Conservation (phyloP, 805 yeast species). For the Suhomyces vadensis region DNA sequence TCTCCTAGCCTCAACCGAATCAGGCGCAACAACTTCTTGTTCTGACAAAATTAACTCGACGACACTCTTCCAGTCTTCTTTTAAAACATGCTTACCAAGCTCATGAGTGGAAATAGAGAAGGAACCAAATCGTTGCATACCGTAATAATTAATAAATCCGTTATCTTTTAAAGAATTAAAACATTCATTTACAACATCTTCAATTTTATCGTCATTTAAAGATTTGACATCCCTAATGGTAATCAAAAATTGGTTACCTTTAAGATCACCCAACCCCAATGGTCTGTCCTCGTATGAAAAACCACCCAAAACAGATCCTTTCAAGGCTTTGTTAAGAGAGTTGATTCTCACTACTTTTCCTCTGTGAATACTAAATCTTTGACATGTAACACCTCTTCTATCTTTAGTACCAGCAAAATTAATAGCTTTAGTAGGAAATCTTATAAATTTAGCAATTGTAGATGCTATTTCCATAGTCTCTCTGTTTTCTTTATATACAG, state of each 20-base stretch:
- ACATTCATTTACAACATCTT: constrained; percentile 50
- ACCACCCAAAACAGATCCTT: constrained; percentile 79
- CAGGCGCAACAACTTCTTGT: constrained; percentile 81
- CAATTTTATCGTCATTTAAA: constrained; percentile 33
- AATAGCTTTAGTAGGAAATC: constrained; percentile 68
- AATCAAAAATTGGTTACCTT: constrained; percentile 86
- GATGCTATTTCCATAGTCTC: constrained; percentile 96
- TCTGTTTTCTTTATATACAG: constrained; percentile 88
- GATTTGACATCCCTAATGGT: constrained; percentile 73
- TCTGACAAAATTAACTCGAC: constrained; percentile 78
- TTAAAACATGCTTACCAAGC: constrained; percentile 71
- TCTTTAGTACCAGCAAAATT: constrained; percentile 96
- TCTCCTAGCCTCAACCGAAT: constrained; percentile 77
- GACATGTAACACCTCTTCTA: constrained; percentile 93
- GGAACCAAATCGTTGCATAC: constrained; percentile 99
- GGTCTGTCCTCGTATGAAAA: constrained; percentile 64
- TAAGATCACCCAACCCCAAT: constrained; percentile 76
- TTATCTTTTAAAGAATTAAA: constrained; percentile 56
- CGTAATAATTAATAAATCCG: constrained; percentile 93
- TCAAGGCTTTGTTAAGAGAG: constrained; percentile 70
- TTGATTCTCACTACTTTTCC: constrained; percentile 74
- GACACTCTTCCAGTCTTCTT: constrained; percentile 77
- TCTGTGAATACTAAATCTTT: constrained; percentile 66
- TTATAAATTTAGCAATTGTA: constrained; percentile 67
- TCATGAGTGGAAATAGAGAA: constrained; percentile 89